Conservation (phyloP, 2,329 filamentous ascomycete species). For the Madurella fahalii region DNA sequence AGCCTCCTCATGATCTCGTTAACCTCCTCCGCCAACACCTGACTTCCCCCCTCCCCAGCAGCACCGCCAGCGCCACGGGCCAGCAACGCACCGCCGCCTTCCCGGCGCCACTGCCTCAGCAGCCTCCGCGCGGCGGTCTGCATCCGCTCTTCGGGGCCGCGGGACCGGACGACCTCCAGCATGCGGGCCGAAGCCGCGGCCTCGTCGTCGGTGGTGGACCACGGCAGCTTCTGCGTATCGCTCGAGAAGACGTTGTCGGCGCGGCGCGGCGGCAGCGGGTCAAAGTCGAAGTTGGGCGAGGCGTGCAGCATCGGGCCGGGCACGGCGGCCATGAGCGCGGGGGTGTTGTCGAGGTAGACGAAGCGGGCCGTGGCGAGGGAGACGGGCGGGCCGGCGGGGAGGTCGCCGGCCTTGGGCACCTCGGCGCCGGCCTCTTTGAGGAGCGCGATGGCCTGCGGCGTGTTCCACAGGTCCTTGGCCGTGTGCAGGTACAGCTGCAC, state of each 20-base stretch:
- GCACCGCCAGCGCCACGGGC: too few relatives aligned
- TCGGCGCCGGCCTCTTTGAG: constrained; percentile 56
- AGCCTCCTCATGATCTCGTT: neutral
- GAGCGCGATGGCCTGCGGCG: constrained; percentile 62
- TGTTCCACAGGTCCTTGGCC: constrained; percentile 83
- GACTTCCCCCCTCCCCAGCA: too few relatives aligned
- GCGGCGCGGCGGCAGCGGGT: constrained; percentile 70
- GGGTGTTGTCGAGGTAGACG: constrained; percentile 72
- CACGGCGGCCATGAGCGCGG: constrained; percentile 64
- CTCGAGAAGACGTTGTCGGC: constrained; percentile 50
- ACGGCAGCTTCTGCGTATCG: constrained; percentile 41
- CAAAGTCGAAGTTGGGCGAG: constrained; percentile 68
- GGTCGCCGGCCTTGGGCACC: constrained; percentile 25
- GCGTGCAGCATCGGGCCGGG: constrained; percentile 61
- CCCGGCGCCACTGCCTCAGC: neutral
- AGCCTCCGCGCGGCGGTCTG: constrained; percentile 1
- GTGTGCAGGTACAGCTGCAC: constrained; percentile 71
- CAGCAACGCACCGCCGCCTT: neutral
- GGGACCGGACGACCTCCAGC: too few relatives aligned
- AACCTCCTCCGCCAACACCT: neutral
- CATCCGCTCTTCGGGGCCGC: neutral
- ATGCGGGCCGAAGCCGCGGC: too few relatives aligned
- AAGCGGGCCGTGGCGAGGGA: constrained; percentile 63
- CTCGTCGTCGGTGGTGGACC: constrained; percentile 29
- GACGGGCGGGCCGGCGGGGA: constrained; percentile 34